Conservation (phyloP, 2,329 filamentous ascomycete genomes). For the Ceratocystis lukuohia region DNA sequence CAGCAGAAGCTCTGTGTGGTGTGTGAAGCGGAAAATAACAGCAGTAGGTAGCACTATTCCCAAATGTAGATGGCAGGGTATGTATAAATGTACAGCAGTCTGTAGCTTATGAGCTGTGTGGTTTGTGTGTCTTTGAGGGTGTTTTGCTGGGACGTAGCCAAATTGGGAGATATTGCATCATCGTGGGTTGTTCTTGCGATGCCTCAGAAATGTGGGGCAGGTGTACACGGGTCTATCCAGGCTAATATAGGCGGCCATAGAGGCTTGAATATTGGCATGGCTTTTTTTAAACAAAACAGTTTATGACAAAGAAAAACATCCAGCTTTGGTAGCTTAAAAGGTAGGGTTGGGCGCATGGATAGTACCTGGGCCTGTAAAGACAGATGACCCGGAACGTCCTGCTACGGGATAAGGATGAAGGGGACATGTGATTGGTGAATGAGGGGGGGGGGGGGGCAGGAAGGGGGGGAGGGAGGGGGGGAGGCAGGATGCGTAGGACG, state of each 20-base stretch:
- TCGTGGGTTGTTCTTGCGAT: constrained; percentile 33
- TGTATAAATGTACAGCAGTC: neutral
- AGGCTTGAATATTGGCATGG: neutral
- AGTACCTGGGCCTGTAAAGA: neutral
- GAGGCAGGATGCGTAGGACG: neutral
- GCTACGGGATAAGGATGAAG: neutral
- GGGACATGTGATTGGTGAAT: neutral
- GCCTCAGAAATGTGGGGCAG: constrained; percentile 8
- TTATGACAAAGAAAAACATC: constrained; percentile 6
- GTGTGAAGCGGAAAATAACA: neutral
- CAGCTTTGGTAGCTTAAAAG: neutral
- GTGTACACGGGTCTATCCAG: neutral
- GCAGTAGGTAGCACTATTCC: neutral
- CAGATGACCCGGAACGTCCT: neutral
- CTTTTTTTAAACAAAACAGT: neutral
- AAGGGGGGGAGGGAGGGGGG: neutral
- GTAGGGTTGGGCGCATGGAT: neutral
- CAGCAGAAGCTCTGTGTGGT: neutral
- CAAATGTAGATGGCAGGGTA: neutral
- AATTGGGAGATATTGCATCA: constrained; percentile 52
- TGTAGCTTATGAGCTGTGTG: neutral
- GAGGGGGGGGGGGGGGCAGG: neutral
- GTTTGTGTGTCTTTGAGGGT: neutral
- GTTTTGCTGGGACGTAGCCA: constrained; percentile 19
- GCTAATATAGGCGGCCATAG: neutral